A percentile compares a stretch with the other conserved stretches of the same genome.
Evolutionary conservation across 768 basidiomycete genomes (phyloP).

Genomic region (Phanerochaete carnosa): DNA sequence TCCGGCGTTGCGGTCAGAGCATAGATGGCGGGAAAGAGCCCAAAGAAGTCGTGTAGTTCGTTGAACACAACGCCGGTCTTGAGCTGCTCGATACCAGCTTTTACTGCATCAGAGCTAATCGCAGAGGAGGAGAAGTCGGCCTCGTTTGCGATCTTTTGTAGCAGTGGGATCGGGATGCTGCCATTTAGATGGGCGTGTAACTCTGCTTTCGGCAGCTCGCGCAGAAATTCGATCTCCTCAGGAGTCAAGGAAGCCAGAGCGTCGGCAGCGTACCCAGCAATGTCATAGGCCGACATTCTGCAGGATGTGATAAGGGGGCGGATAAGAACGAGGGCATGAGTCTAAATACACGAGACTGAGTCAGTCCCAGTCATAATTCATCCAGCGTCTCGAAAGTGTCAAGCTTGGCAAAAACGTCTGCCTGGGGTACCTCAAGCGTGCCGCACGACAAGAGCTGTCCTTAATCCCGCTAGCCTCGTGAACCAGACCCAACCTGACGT

Average conservation of each 20-base stretch:
- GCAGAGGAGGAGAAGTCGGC: slow-evolving; percentile 1
- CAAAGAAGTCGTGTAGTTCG: slow-evolving; percentile 71
- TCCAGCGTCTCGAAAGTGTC: no score
- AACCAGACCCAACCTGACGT: no score
- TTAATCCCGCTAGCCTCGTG: no score
- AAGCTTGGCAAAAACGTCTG: no score
- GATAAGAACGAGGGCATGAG: neutral
- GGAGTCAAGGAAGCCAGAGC: slow-evolving; percentile 55
- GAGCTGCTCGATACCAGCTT: slow-evolving; percentile 40
- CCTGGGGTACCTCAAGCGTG: no score
- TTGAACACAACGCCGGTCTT: slow-evolving; percentile 40
- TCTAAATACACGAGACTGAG: no score
- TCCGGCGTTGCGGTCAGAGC: slow-evolving; percentile 63
- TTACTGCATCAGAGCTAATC: slow-evolving; percentile 26
- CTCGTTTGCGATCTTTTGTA: slow-evolving; percentile 59
- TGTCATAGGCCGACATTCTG: neutral
- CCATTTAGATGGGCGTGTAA: slow-evolving; percentile 86
- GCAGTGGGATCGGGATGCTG: slow-evolving; percentile 65
- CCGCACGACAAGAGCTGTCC: no score
- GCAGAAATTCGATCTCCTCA: slow-evolving; percentile 56
- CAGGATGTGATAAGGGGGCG: neutral
- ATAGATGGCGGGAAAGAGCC: slow-evolving; percentile 76
- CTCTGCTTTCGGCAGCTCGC: slow-evolving; percentile 73
- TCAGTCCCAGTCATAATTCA: no score
- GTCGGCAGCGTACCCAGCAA: slow-evolving; percentile 33